Base-by-base conservation (phyloP, 768 basidiomycete genomes). In the Hygrophorus russula region DNA sequence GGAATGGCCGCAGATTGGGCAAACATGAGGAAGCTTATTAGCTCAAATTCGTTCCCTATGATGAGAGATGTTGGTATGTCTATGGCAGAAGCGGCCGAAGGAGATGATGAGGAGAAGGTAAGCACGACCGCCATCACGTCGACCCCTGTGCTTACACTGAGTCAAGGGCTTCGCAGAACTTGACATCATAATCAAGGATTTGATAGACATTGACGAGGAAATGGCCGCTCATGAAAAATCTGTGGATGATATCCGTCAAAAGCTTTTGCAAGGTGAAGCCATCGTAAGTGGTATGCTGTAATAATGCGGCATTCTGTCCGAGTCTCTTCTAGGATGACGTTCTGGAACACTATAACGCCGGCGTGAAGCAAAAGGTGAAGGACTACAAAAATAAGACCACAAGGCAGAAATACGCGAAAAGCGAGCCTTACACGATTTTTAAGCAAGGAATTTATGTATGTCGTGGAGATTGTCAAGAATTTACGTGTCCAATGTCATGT, bases 371-470 rank as follows among this genome's bases (percentile, higher is more conserved):
- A 12, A 59, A 56, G 32, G 54, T 70, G 34, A 61, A 70, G 5
- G 65, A 63, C 20, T 84, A 86, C 56, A 51, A 63, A 1, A 55
- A 55, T 20, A 77, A 76, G 62, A 90, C 88, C 0, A 65, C 77
- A 5, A 74, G 89, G 7, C 85, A 92, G 59, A 89, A 82, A 56
- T 92, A 89, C 55, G 73, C 71, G 12, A 80, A 80, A 38, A 61
- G 67, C 39, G 66, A 74, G 0, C 58, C 65, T 17, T 93, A 90
- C 51, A 52, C 59, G 11, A 54, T 65, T 14, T 90, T 86, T 64
- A 78, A 69, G 54, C 69, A 81, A 44, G 60, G 62, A 11, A 71
- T 91, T 30, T 86, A 74, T 68, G 87, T 86, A 50, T 14, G 78
- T 66, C 36, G 42, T 14, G 39, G 38, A 3, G 39, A 6, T 30